Evolutionary conservation across 257 asterid species (phyloP), one percentile per base, ranked within the genome.

Genomic region (Misopates orontium): DNA sequence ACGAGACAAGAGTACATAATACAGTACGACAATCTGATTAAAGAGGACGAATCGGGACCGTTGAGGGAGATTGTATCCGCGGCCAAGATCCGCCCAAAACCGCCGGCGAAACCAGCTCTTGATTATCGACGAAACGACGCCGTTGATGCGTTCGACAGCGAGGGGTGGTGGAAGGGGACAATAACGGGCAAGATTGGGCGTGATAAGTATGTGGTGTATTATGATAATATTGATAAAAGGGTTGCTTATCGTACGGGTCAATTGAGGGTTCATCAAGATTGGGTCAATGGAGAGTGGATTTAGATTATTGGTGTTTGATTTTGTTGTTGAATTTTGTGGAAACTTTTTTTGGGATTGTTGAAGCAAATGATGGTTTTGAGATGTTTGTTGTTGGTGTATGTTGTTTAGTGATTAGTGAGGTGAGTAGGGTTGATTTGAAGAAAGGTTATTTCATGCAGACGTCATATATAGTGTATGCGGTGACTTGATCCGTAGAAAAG

Each of bases 131-230:
- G 31, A 22, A 16, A 2, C 24, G 71, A 64, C 10, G 7, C 23
- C 42, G 70, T 77, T 10, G 76, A 77, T 50, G 82, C 76, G 4
- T 65, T 64, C 18, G 60, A 77, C 48, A 69, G 64, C 1, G 82
- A 69, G 48, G 79, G 82, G 10, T 77, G 76, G 82, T 77, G 82
- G 76, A 60, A 10, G 9, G 78, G 80, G 20, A 54, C 21, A 64
- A 62, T 66, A 19, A 60, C 31, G 50, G 47, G 62, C 8, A 71
- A 10, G 14, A 24, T 71, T 47, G 57, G 23, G 0, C 5, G 36
- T 0, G 11, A 31, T 10, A 15, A 45, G 19, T 72, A 63, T 19
- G 36, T 12, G 14, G 69, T 79, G 21, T 60, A 18, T 36, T 71
- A 71, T 51, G 68, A 55, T 5, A 41, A 6, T 0, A 15, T 65